Base-by-base conservation (phyloP, 495 filamentous ascomycete species). In the Coniosporium apollinis region DNA sequence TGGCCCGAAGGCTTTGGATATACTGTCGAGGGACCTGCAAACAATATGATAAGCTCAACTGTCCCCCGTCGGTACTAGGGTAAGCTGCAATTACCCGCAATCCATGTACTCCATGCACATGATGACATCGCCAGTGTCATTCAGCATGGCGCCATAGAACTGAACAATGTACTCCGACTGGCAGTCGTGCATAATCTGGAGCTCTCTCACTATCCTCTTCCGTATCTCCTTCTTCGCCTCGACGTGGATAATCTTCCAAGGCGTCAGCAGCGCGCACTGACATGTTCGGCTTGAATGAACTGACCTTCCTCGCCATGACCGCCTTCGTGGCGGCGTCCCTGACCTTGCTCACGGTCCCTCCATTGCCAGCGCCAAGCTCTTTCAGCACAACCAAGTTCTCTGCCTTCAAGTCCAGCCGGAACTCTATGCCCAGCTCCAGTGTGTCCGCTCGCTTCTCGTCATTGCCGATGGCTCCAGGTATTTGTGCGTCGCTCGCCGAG, bases 91-190 rank as follows among this genome's bases (percentile, higher is more conserved):
- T 55, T 70, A 97, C 89, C 91, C 91, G 58, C 84, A 82, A 63
- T 97, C 89, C 85, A 93, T 93, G 50, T 97, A 94, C 55, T 97
- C 89, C 89, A 97, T 97, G 54, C 89, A 97, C 79, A 97, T 79
- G 41, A 94, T 84, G 41, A 97, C 91, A 60, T 96, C 89, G 43
- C 89, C 80, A 30, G 77, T 79, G 46, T 94, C 83, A 47, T 93
- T 94, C 39, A 94, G 69, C 58, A 96, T 96, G 16, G 89, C 89
- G 31, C 89, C 89, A 48, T 94, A 94, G 57, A 96, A 96, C 10
- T 76, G 91, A 17, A 97, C 89, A 47, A 97, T 96, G 52, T 85
- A 83, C 26, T 86, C 81, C 5, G 79, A 94, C 42, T 93, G 89
- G 59, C 89, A 96, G 42, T 94, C 86, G 53, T 93, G 84, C 72